A percentile compares a stretch with the other conserved stretches of the same genome.
These are phyloP conservation scores for Cyclotella baltica DNA, from an alignment of 108 stramenopile species.

Conservation along the genomic window DNA sequence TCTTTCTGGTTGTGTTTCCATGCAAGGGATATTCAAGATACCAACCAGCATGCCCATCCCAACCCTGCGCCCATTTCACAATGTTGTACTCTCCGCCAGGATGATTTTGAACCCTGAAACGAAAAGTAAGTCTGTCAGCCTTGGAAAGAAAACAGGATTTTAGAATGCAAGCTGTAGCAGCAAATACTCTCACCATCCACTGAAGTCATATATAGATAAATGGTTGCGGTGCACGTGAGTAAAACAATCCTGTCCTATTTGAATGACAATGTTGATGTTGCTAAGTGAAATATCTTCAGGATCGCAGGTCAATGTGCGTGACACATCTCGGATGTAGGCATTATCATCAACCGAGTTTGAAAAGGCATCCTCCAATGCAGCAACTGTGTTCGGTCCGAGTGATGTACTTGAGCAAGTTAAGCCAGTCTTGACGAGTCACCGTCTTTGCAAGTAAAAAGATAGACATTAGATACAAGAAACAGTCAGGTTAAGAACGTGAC, in stretches of 20 bases:
- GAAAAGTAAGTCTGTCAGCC: too few species aligned
- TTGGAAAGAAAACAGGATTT: too few species aligned
- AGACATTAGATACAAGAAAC: background rate
- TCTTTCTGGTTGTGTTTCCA: slow-evolving; percentile 36
- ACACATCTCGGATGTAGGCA: slow-evolving; percentile 31
- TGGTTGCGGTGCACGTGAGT: slow-evolving; percentile 63
- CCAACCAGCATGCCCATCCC: slow-evolving; percentile 47
- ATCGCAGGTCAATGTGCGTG: slow-evolving; percentile 26
- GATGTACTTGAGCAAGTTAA: slow-evolving; percentile 40
- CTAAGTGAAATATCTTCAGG: slow-evolving; percentile 16
- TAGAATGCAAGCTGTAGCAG: too few species aligned
- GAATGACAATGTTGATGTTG: slow-evolving; percentile 38
- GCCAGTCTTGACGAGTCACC: slow-evolving; percentile 22
- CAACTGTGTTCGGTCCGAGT: background rate
- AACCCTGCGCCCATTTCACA: slow-evolving; percentile 44
- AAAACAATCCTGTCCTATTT: slow-evolving; percentile 45
- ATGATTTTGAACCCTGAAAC: slow-evolving; percentile 23
- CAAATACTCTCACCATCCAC: slow-evolving; percentile 44
- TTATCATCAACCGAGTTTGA: slow-evolving; percentile 21
- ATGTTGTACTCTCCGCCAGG: slow-evolving; percentile 53
- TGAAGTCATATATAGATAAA: slow-evolving; percentile 67
- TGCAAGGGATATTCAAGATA: slow-evolving; percentile 34
- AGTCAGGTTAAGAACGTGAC: too few species aligned
- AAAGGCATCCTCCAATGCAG: slow-evolving; percentile 33
- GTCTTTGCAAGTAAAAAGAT: too few species aligned